A percentile compares a stretch with the other conserved stretches of the same genome.
Conservation (phyloP, 768 basidiomycete species). For the Amanita exitialis region DNA sequence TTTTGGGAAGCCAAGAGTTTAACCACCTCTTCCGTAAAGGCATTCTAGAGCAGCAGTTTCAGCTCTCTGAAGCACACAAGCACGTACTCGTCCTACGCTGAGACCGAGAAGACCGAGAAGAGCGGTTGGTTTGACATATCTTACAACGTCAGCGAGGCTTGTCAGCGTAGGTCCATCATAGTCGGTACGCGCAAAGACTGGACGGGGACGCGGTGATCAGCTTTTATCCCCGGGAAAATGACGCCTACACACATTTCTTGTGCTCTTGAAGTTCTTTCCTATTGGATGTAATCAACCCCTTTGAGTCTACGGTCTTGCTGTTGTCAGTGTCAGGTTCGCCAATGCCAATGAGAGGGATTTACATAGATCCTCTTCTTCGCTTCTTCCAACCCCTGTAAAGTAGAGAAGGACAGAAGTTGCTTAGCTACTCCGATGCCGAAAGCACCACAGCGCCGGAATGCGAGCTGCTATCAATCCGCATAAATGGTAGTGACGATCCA, state of each 20-base stretch:
- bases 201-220: slow-evolving; percentile 21
- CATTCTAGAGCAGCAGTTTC: slow-evolving; percentile 27
- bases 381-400: slow-evolving; percentile 56
- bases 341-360: slow-evolving; percentile 11
- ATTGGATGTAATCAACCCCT: slow-evolving; percentile 65
- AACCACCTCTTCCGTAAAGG: slow-evolving; percentile 58
- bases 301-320: slow-evolving; percentile 59
- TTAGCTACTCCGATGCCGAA: slow-evolving; percentile 83
- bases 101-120: slow-evolving; percentile 70
- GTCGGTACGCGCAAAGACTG: slow-evolving; percentile 66
- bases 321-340: neutral
- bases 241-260: slow-evolving; percentile 46
- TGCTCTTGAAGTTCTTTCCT: slow-evolving; percentile 62
- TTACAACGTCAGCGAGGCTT: slow-evolving; percentile 55
- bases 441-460: slow-evolving; percentile 56
- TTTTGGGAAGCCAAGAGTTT: slow-evolving; percentile 56
- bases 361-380: slow-evolving; percentile 63
- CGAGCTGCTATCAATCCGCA: slow-evolving; percentile 5
- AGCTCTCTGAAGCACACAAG: slow-evolving; percentile 5
- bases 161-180: slow-evolving; percentile 54
- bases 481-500: neutral
- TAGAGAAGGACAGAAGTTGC: slow-evolving; percentile 79
- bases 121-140: slow-evolving; percentile 67
- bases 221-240: slow-evolving; percentile 16
- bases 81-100: slow-evolving; percentile 41